Conservation (phyloP, 306 rosid species). For the Datisca glomerata region DNA sequence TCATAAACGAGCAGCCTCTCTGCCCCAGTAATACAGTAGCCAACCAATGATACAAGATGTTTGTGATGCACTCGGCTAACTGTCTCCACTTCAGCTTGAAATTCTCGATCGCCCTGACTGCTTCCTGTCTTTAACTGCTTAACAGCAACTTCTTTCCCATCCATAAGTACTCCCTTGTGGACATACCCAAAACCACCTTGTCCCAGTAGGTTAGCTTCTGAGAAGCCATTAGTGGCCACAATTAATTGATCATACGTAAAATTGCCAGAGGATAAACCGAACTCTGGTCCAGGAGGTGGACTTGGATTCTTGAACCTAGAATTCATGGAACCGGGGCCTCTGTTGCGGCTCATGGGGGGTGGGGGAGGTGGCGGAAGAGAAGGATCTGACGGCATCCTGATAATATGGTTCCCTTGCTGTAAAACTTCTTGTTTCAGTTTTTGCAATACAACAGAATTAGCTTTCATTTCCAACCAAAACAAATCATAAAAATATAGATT, state of each 20-base stretch:
- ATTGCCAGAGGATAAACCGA: conserved; percentile 14
- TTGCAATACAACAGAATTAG: conserved; percentile 2
- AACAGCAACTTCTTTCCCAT: too few relatives aligned
- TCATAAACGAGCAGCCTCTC: too few relatives aligned
- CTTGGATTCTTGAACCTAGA: conserved; percentile 8
- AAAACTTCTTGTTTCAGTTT: too few relatives aligned
- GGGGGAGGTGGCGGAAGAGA: conserved; percentile 13
- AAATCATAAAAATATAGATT: too few relatives aligned
- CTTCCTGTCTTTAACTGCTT: too few relatives aligned
- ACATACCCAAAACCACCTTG: too few relatives aligned
- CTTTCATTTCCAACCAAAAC: conserved; percentile 6
- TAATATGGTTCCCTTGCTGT: conserved; percentile 17
- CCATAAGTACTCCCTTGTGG: too few relatives aligned
- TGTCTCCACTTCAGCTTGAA: too few relatives aligned
- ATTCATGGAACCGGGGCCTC: conserved; percentile 10
- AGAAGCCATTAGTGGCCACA: too few relatives aligned
- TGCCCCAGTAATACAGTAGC: conserved; percentile 23
- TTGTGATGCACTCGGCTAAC: conserved; percentile 46
- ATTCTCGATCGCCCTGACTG: too few relatives aligned
- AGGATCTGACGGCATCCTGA: conserved; percentile 17
- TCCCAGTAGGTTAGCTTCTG: too few relatives aligned
- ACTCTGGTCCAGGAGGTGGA: conserved; percentile 10
- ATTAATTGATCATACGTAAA: too few relatives aligned
- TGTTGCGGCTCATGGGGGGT: neutral
- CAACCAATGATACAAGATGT: conserved; percentile 41